Conservation (phyloP, 129 eudicot genomes). For the Tagetes erecta region DNA sequence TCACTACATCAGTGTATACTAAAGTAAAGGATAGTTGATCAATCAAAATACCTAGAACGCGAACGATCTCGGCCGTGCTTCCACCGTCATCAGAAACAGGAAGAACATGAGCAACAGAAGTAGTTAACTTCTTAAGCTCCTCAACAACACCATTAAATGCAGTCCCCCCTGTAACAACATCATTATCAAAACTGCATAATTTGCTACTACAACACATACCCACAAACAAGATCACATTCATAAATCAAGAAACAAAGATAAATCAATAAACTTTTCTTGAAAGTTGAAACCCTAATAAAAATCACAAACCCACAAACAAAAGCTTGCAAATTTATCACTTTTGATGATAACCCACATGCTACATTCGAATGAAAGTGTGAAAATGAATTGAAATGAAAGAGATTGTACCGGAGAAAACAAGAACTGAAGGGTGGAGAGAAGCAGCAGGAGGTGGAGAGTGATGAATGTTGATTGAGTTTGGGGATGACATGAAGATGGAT, state of each 20-base stretch:
- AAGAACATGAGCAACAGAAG: conserved; percentile 88
- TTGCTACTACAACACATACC: background rate
- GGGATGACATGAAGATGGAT: conserved; percentile 43
- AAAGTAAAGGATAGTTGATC: background rate
- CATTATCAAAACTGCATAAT: background rate
- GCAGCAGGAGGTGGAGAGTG: conserved; percentile 32
- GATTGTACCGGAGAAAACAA: conserved; percentile 75
- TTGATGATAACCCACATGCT: background rate
- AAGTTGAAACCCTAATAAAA: background rate
- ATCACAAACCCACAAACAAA: background rate
- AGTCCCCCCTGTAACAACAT: conserved; percentile 70
- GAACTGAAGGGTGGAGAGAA: conserved; percentile 61
- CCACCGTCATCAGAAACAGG: conserved; percentile 99
- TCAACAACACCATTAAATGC: conserved; percentile 97
- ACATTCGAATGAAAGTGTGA: background rate
- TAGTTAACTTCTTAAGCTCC: conserved; percentile 86
- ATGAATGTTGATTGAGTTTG: background rate
- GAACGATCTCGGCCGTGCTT: conserved; percentile 98
- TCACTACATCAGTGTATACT: background rate
- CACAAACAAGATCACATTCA: no score
- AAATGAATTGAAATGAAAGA: background rate
- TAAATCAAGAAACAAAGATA: background rate
- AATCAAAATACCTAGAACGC: conserved; percentile 70
- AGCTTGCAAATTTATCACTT: no score
- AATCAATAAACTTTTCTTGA: no score